Evolutionary conservation across 2,329 filamentous ascomycete genomes (phyloP), one percentile per base, ranked within the genome.

Genomic region (Monilinia aucupariae): DNA sequence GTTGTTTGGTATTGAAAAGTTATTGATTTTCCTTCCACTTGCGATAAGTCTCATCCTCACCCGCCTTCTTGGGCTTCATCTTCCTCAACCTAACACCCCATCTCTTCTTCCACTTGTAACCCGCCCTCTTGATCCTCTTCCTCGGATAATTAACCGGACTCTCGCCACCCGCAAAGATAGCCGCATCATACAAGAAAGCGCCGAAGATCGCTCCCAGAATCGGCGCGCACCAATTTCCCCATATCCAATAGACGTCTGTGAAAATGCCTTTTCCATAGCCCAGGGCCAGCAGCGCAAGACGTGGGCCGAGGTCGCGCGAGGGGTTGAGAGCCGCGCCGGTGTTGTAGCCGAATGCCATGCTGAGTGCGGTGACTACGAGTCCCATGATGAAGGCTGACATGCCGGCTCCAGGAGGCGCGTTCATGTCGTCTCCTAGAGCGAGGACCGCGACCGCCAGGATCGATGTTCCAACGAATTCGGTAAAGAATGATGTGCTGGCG

Each of bases 381-480:
- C 79, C 79, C 30, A 82, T 71, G 52, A 82, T 76, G 43, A 82
- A 76, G 0, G 80, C 76, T 68, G 78, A 79, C 79, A 82, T 81
- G 34, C 80, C 80, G 0, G 79, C 79, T 4, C 80, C 79, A 0
- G 78, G 77, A 1, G 78, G 78, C 4, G 77, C 76, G 54, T 80
- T 80, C 52, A 77, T 74, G 62, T 79, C 77, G 63, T 79, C 78
- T 64, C 78, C 77, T 0, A 79, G 71, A 0, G 78, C 78, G 2
- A 82, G 73, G 8, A 82, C 71, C 0, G 76, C 76, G 17, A 76
- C 69, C 0, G 74, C 70, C 0, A 82, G 70, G 22, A 80, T 73
- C 0, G 74, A 69, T 0, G 77, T 78, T 0, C 75, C 79, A 4
- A 77, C 52, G 52, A 81, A 79, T 66, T 82, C 79, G 61, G 73